Conservation (phyloP, 2,329 filamentous ascomycete species). For the Rutstroemia sp. region DNA sequence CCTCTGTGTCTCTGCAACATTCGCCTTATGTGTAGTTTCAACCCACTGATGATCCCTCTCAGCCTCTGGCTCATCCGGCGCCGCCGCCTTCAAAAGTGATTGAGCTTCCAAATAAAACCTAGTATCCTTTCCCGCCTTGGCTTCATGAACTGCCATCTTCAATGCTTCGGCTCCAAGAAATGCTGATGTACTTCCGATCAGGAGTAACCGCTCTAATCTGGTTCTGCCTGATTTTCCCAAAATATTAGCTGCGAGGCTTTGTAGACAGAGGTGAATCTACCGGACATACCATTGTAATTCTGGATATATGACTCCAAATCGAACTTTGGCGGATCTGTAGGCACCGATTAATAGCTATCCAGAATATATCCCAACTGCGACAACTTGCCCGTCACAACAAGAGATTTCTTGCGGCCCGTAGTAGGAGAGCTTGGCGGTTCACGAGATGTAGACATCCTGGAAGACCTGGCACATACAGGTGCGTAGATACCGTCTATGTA, state of each 20-base stretch:
- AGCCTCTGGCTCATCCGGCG: slow-evolving; percentile 62
- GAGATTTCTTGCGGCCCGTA: slow-evolving; percentile 14
- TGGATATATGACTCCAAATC: slow-evolving; percentile 86
- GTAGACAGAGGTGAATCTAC: neutral
- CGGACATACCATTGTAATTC: slow-evolving; percentile 69
- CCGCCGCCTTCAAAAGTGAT: slow-evolving; percentile 54
- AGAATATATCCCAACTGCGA: neutral
- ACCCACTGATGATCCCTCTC: slow-evolving; percentile 67
- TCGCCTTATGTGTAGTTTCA: slow-evolving; percentile 56
- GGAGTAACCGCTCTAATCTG: slow-evolving; percentile 69
- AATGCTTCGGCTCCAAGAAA: slow-evolving; percentile 74
- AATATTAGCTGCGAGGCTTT: slow-evolving; percentile 4
- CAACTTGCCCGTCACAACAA: slow-evolving; percentile 16
- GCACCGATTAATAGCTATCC: slow-evolving; percentile 5
- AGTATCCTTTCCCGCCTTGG: slow-evolving; percentile 70
- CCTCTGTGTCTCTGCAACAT: slow-evolving; percentile 63
- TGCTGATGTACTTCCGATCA: slow-evolving; percentile 74
- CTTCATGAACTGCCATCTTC: slow-evolving; percentile 66
- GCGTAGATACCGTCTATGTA: too few species aligned
- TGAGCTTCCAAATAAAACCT: slow-evolving; percentile 62
- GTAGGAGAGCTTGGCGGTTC: slow-evolving; percentile 8
- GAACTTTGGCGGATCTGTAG: slow-evolving; percentile 59
- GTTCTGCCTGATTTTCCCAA: slow-evolving; percentile 58
- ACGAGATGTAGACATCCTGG: neutral
- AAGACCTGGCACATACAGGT: neutral